Evolutionary conservation across 1,284 basidiomycete species (phyloP), one percentile per base, ranked within the genome.

Genomic region (Trametes hirsuta): DNA sequence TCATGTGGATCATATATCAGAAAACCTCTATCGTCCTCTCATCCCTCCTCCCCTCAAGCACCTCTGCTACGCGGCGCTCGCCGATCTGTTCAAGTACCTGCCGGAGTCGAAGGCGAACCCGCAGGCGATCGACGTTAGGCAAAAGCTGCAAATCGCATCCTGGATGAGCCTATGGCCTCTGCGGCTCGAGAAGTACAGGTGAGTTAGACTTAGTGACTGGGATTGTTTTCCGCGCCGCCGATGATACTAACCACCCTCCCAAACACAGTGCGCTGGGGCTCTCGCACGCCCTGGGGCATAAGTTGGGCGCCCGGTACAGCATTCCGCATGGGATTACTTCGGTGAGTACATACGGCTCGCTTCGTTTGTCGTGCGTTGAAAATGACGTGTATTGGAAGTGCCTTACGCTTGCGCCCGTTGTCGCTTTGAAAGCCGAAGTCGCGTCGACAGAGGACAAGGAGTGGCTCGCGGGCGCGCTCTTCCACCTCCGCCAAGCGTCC

Each of bases 241-340:
- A 30, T 4, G 8, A 8, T 8, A 30, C 44, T 11, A 34, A 37
- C 14, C 2, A 22, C 30, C 10, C 4, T 22, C 4, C 6, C 22
- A 35, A n/a, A 0, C 15, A 15, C 50, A 88, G 88, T 56, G 75
- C 88, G 2, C 69, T 91, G 14, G 93, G 91, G 21, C 77, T 93
- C 12, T 91, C 88, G 21, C 91, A 94, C 74, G 75, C 84, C 6
- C 78, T 92, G 1, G 88, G 90, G 12, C 90, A 94, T 70, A 86
- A 83, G 66, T 79, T 94, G 11, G 92, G 92, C 2, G 90, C 90
- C 4, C 81, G 80, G 24, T 94, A 93, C 70, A 75, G 79, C 52
- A 93, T 94, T 59, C 85, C 87, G 10, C 92, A 94, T 71, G 92
- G 92, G 3, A 90, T 93, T 65, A 93, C 92, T 6, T 91, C 90